Evolutionary conservation across 768 basidiomycete genomes (phyloP), one percentile per base, ranked within the genome.

Genomic region (Hericium erinaceus): DNA sequence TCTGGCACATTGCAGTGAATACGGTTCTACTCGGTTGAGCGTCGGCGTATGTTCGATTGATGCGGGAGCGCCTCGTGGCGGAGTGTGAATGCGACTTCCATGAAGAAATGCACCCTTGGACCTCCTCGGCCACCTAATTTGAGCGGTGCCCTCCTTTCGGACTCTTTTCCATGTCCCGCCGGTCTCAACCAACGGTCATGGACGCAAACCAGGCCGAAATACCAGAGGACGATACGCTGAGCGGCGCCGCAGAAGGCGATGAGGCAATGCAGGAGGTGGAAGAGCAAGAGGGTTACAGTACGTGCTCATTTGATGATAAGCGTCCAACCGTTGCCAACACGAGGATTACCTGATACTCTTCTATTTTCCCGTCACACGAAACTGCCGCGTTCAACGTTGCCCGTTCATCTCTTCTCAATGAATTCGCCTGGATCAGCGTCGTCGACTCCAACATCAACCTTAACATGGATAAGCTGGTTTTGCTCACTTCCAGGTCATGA

Each of bases 381-480:
- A 13, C 24, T 58, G 15, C 57, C 8, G 46, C 48, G 38, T 53
- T 24, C 48, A 39, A 26, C 38, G 20, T 49, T 52, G 13, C 13
- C 41, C 24, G 10, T 51, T 50, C 60, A 33, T 33, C 33, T 33
- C 33, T 33, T 33, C 33, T 4, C 33, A 33, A 33, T 33, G 57
- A 33, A 28, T 20, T n/a, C 20, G n/a, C 40, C 26, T 49, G 44
- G 48, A 58, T 56, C 57, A 92, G 90, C 90, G 52, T 93, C 90
- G 49, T 93, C 90, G 26, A 92, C 90, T 3, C 91, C 90, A 28
- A 93, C 91, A 59, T 93, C 90, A 55, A 91, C 90, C 38, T 76
- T 95, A 59, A 95, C 92, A 57, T 95, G 92, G 92, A 95, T 95
- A 67, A 89, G 85, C 66, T 94, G 92, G 92, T 95, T 94, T 75